phyloP scores from a whole-genome alignment of 1,284 basidiomycete species.

The Volvariella surrecta region DNA sequence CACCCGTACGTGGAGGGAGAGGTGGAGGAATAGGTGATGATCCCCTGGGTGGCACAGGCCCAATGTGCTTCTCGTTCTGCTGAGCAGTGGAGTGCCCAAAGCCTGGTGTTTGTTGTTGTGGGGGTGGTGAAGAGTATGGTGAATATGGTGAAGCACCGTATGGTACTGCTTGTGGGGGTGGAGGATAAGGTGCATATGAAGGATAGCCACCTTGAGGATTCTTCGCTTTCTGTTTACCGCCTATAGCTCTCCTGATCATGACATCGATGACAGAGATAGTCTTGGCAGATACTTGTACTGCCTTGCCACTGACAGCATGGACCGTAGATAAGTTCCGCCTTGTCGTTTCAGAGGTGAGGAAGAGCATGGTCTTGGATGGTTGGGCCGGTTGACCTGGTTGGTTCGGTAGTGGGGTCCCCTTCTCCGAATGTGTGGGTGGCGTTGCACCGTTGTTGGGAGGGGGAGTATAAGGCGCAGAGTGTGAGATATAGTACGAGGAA shows the following conservation, averaged over 20 bases:
- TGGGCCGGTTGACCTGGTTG: slow-evolving; percentile 30
- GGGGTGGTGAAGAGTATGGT: not conserved
- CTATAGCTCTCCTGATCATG: slow-evolving; percentile 45
- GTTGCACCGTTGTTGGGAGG: slow-evolving; percentile 13
- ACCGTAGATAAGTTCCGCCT: slow-evolving; percentile 49
- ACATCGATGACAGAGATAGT: slow-evolving; percentile 57
- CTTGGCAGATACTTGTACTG: slow-evolving; percentile 56
- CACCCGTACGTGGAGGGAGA: slow-evolving; percentile 19
- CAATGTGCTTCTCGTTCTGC: no score
- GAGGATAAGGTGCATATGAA: not conserved
- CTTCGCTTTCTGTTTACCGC: slow-evolving; percentile 21
- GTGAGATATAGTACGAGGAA: slow-evolving; percentile 54
- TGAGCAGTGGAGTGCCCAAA: no score
- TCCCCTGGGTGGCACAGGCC: slow-evolving; percentile 27
- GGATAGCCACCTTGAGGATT: slow-evolving; percentile 5
- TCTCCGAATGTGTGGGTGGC: slow-evolving; percentile 1
- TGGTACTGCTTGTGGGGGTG: not conserved
- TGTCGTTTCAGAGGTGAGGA: slow-evolving; percentile 53
- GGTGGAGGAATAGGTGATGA: slow-evolving; percentile 22
- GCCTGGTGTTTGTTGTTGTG: no score
- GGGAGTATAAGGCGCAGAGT: slow-evolving; percentile 42
- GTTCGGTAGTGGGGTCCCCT: not conserved
- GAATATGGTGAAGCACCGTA: no score
- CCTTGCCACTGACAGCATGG: slow-evolving; percentile 57
- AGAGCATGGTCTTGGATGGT: slow-evolving; percentile 46